A percentile compares a stretch with the other conserved stretches of the same genome.
phyloP scores from a whole-genome alignment of 2,329 filamentous ascomycete genomes.

The Elsinoe ampelina region DNA sequence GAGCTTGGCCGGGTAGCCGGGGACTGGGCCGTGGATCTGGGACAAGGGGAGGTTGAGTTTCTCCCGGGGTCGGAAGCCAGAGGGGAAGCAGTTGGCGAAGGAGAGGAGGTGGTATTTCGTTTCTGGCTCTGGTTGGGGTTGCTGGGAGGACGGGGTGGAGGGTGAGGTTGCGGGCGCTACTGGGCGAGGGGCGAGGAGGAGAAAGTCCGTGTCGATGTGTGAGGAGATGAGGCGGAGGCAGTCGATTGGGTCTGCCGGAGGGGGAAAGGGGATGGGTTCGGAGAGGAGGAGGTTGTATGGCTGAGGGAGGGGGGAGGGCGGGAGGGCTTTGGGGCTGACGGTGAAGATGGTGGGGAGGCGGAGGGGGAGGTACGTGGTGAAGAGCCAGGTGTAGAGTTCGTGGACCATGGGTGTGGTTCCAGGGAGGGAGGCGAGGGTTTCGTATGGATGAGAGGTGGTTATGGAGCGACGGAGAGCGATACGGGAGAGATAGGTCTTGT shows the following conservation, averaged over 20 bases:
- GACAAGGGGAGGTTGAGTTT: conserved; percentile 46
- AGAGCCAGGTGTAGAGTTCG: conserved; percentile 50
- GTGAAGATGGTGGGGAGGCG: conserved; percentile 45
- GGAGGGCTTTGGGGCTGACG: conserved; percentile 26
- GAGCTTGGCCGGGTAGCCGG: conserved; percentile 47
- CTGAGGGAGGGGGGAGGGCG: conserved; percentile 24
- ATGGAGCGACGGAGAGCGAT: conserved; percentile 41
- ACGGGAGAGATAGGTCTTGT: conserved; percentile 48
- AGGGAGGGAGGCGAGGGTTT: conserved; percentile 31
- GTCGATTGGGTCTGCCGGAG: conserved; percentile 40
- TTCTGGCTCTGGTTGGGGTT: conserved; percentile 23
- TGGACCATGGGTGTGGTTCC: conserved; percentile 39
- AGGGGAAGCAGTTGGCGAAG: conserved; percentile 48
- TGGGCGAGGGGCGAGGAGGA: conserved; percentile 37
- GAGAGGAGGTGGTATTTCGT: conserved; percentile 46
- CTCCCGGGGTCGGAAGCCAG: conserved; percentile 47
- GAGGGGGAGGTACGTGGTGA: conserved; percentile 45
- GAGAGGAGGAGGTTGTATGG: conserved; percentile 17
- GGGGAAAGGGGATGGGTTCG: conserved; percentile 22
- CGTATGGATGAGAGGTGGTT: conserved; percentile 35
- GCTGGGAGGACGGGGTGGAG: no score
- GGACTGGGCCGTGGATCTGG: conserved; percentile 51
- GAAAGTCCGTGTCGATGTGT: conserved; percentile 51
- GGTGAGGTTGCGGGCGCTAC: no score
- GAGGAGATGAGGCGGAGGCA: conserved; percentile 20